These are phyloP conservation scores for Mycena venus DNA, from an alignment of 768 basidiomycete genomes.

Conservation along the genomic window DNA sequence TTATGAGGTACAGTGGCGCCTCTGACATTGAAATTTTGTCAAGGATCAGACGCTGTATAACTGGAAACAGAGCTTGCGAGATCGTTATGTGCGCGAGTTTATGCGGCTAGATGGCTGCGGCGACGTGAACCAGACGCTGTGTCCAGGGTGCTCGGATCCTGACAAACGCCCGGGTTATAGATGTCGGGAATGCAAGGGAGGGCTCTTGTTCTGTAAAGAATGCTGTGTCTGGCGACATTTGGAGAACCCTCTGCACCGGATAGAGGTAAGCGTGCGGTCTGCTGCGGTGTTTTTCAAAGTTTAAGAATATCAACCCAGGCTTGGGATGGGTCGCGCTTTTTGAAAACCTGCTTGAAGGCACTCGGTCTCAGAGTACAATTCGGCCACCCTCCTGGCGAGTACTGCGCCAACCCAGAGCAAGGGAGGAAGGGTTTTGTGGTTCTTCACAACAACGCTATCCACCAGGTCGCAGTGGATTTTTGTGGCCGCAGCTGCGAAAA, in stretches of 20 bases:
- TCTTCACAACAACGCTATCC: neutral
- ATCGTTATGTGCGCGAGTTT: neutral
- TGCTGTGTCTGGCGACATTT: conserved; percentile 19
- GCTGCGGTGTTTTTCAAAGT: neutral
- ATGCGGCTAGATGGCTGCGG: conserved; percentile 5
- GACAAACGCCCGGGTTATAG: neutral
- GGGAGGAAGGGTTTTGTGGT: neutral
- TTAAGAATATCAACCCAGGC: neutral
- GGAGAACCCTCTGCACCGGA: neutral
- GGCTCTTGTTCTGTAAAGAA: neutral
- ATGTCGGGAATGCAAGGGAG: neutral
- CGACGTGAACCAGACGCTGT: neutral
- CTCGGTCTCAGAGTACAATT: neutral
- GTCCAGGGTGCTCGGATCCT: neutral
- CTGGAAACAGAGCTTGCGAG: neutral
- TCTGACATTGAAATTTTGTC: neutral
- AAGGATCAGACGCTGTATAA: neutral
- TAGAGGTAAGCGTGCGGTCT: neutral
- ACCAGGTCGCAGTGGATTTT: neutral
- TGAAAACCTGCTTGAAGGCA: neutral
- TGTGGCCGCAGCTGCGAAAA: neutral
- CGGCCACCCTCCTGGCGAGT: neutral
- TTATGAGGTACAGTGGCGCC: neutral
- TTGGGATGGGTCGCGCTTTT: neutral
- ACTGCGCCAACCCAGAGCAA: neutral